Conservation (phyloP, 176 grass and related monocot species). For the Ananas comosus region DNA sequence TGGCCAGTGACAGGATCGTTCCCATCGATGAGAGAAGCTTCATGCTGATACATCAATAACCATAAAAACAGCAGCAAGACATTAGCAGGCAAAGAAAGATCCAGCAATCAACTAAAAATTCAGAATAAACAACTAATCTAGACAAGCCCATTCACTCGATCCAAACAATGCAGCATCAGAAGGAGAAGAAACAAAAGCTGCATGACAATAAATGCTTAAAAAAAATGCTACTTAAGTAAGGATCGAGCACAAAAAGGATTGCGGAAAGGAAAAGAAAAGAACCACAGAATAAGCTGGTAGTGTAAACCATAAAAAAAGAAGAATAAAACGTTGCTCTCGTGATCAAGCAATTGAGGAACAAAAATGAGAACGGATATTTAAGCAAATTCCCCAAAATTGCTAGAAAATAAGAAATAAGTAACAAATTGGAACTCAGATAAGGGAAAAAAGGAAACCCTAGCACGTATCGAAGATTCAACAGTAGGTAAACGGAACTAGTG, state of each 20-base stretch:
- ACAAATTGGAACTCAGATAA: too few species aligned
- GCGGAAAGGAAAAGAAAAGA: too few species aligned
- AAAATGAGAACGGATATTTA: not conserved
- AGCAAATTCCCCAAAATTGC: not conserved
- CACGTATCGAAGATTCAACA: not conserved
- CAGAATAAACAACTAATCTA: not conserved
- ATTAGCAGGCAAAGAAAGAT: not conserved
- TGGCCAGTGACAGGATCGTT: conserved; percentile 62
- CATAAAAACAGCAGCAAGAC: conserved; percentile 12
- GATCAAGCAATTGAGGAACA: not conserved
- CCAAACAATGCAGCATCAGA: not conserved
- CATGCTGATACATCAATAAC: conserved; percentile 30
- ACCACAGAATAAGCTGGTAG: not conserved
- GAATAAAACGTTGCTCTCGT: not conserved
- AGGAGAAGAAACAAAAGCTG: too few species aligned
- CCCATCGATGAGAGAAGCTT: conserved; percentile 42
- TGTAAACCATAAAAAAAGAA: not conserved
- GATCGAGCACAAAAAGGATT: too few species aligned
- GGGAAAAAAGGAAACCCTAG: not conserved
- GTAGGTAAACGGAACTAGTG: too few species aligned
- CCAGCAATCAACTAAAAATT: not conserved
- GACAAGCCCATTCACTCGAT: not conserved
- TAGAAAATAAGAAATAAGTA: not conserved
- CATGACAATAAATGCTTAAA: not conserved
- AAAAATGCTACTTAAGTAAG: not conserved